phyloP scores from a whole-genome alignment of 2,329 filamentous ascomycete species.

The Aspergillus intermedius region DNA sequence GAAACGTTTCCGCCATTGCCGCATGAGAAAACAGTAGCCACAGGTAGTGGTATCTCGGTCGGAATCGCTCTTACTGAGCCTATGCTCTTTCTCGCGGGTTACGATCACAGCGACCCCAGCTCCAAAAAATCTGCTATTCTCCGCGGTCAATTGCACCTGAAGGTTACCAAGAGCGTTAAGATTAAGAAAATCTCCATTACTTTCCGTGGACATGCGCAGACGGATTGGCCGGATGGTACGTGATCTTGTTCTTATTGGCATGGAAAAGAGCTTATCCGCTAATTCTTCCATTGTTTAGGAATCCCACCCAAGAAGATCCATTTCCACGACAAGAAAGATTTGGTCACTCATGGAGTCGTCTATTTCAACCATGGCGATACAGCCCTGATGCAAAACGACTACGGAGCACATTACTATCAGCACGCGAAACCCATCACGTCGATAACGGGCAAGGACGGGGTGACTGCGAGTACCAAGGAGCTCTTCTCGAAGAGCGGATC shows the following conservation, averaged over 20 bases:
- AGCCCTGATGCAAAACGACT: constrained; percentile 49
- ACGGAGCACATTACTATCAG: constrained; percentile 58
- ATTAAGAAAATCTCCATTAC: constrained; percentile 85
- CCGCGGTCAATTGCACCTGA: constrained; percentile 73
- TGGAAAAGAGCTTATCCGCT: constrained; percentile 1
- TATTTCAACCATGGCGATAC: constrained; percentile 67
- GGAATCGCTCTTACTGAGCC: constrained; percentile 44
- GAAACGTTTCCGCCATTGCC: constrained; percentile 30
- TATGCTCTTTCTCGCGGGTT: constrained; percentile 44
- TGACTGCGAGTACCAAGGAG: constrained; percentile 27
- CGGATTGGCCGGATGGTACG: constrained; percentile 86
- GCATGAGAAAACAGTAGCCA: constrained; percentile 43
- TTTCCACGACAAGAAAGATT: constrained; percentile 72
- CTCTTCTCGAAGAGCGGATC: constrained; percentile 36
- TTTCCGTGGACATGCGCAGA: constrained; percentile 76
- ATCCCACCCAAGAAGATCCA: constrained; percentile 83
- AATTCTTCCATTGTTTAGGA: constrained; percentile 38
- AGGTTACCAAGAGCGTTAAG: constrained; percentile 82
- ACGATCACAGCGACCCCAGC: constrained; percentile 45
- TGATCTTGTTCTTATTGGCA: background rate
- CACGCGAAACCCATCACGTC: constrained; percentile 37
- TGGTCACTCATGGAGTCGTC: constrained; percentile 82
- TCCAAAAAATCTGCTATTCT: constrained; percentile 71
- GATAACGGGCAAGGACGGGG: constrained; percentile 23
- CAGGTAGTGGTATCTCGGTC: constrained; percentile 44